Conservation (phyloP, 257 asterid genomes). For the Penstemon barbatus region DNA sequence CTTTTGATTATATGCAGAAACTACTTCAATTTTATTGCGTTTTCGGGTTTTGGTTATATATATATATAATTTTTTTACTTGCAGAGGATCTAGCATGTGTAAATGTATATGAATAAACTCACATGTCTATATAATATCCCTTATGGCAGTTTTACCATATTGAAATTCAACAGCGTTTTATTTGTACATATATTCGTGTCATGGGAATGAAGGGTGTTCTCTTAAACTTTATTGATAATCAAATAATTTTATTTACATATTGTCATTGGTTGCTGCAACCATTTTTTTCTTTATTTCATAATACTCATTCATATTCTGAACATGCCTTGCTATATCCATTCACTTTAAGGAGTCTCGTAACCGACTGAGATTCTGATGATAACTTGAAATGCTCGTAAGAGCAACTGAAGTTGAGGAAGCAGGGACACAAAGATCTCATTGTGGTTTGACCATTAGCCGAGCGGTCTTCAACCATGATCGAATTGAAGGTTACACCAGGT, state of each 20-base stretch:
- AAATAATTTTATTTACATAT: background rate
- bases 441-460: too few relatives aligned
- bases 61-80: constrained; percentile 16
- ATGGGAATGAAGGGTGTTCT: background rate
- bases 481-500: too few relatives aligned
- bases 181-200: constrained; percentile 3
- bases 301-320: too few relatives aligned
- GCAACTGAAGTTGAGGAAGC: too few relatives aligned
- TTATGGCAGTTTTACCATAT: background rate
- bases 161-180: background rate
- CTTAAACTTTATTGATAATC: background rate
- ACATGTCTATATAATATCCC: background rate
- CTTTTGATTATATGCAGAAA: constrained; percentile 20
- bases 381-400: too few relatives aligned
- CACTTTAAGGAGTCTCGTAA: too few relatives aligned
- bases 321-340: too few relatives aligned
- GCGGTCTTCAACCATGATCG: too few relatives aligned
- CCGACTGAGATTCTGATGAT: too few relatives aligned
- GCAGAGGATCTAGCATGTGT: constrained; percentile 13
- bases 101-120: constrained; percentile 28
- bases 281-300: background rate
- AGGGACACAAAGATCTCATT: too few relatives aligned
- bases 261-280: background rate
- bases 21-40: constrained; percentile 2
- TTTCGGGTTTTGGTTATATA: constrained; percentile 16